Evolutionary conservation across 2,329 filamentous ascomycete species (phyloP).

Genomic region (Fusarium ambrosium): DNA sequence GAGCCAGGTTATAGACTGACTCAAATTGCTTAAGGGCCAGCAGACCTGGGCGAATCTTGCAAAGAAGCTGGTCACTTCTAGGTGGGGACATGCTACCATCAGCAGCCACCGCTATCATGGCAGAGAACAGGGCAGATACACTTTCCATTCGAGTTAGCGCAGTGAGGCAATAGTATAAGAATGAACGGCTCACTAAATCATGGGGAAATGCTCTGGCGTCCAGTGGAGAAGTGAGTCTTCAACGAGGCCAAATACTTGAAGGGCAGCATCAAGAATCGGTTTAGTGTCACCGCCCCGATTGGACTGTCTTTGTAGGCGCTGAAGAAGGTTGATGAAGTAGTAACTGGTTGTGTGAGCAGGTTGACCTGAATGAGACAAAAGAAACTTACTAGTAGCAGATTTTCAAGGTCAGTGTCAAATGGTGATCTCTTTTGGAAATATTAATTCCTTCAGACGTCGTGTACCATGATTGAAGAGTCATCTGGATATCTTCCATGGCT

Average conservation of each 20-base stretch:
- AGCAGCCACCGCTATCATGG: neutral
- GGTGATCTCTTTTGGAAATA: neutral
- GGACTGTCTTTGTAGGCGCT: neutral
- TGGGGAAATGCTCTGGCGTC: neutral
- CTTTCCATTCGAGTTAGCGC: neutral
- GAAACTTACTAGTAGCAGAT: neutral
- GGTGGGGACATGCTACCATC: neutral
- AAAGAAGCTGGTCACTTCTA: neutral
- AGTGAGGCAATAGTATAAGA: neutral
- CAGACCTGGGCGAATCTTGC: neutral
- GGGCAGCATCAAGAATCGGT: neutral
- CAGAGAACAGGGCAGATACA: neutral
- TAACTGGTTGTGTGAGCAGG: neutral
- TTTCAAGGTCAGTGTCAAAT: neutral
- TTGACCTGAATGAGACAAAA: neutral
- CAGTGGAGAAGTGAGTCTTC: neutral
- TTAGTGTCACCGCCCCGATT: neutral
- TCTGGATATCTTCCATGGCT: neutral
- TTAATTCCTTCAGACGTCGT: neutral
- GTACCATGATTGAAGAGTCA: neutral
- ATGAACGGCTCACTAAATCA: neutral
- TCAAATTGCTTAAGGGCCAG: conserved; percentile 13
- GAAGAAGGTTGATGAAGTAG: neutral
- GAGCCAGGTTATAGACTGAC: conserved; percentile 1
- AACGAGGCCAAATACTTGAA: neutral